phyloP scores from a whole-genome alignment of 2,329 filamentous ascomycete species.

The Penicillium digitatum region DNA sequence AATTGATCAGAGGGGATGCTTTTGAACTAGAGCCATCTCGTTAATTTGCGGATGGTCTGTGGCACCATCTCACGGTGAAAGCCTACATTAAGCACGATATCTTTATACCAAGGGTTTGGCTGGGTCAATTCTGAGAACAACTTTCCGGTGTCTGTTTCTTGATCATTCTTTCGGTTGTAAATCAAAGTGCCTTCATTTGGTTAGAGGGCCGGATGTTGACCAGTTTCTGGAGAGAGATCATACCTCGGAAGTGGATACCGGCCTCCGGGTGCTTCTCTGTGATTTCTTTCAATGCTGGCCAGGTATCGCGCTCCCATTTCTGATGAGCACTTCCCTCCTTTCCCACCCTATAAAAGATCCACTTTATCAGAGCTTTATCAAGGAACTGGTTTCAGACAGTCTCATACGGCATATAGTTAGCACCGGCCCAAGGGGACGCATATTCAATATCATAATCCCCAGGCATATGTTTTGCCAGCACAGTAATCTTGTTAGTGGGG shows the following conservation, averaged over 20 bases:
- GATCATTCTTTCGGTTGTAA: slow-evolving; percentile 63
- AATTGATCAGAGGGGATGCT: slow-evolving; percentile 57
- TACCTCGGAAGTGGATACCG: slow-evolving; percentile 74
- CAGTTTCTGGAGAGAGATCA: background rate
- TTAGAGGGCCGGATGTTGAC: background rate
- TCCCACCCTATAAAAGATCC: slow-evolving; percentile 34
- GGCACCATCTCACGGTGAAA: background rate
- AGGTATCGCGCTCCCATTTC: slow-evolving; percentile 61
- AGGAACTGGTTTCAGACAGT: slow-evolving; percentile 14
- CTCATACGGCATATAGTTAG: slow-evolving; percentile 71
- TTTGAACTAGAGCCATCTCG: slow-evolving; percentile 50
- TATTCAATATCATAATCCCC: slow-evolving; percentile 92
- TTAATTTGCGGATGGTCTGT: background rate
- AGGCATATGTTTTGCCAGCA: slow-evolving; percentile 85
- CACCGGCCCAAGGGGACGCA: slow-evolving; percentile 82
- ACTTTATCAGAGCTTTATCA: slow-evolving; percentile 5
- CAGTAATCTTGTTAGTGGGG: slow-evolving; percentile 57
- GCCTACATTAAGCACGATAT: slow-evolving; percentile 64
- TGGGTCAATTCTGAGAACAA: slow-evolving; percentile 66
- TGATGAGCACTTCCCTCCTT: slow-evolving; percentile 36
- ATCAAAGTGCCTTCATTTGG: slow-evolving; percentile 45
- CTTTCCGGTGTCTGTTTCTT: slow-evolving; percentile 49
- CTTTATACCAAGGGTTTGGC: slow-evolving; percentile 68
- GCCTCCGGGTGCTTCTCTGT: slow-evolving; percentile 67
- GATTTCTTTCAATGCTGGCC: slow-evolving; percentile 59